Evolutionary conservation across 192 early-diverging fungal species (phyloP), one percentile per base, ranked within the genome.

Genomic region (Martensiomyces pterosporus): DNA sequence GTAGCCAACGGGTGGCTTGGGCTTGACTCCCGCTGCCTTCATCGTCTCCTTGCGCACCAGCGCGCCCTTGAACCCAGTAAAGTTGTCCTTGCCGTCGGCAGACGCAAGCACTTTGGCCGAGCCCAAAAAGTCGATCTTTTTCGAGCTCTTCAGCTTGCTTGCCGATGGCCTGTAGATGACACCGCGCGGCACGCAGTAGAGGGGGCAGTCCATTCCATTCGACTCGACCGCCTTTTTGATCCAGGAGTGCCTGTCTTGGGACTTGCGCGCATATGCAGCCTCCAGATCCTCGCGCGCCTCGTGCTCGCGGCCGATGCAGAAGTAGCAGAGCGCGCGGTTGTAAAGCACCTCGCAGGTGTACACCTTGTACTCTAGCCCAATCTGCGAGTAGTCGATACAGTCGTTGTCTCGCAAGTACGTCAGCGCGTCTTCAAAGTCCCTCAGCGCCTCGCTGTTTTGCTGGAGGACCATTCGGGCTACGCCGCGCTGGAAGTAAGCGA

Each of bases 381-480:
- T 77, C 61, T 98, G 96, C 50, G 83, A 83, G 61, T 98, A 98
- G 67, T 98, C 92, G 48, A 98, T 94, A 33, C 87, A 79, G 47
- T 82, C 75, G 69, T 93, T 94, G 45, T 88, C 86, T 37, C 88
- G 82, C 44, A 92, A 59, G 61, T 81, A 83, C 79, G 85, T 60
- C 43, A 87, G 79, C 12, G 91, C 85, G 47, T 82, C 84, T 57
- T 90, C 78, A 64, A 93, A 98, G 64, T 89, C 88, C 15, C 64
- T 55, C 21, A 89, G 71, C 44, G 91, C 89, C 24, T 78, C 76
- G 9, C 80, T 59, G 55, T 91, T 83, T 15, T 84, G 71, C 24
- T 84, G 81, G 9, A 71, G 58, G 21, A 85, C 74, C 77, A 91
- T 95, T 24, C 82, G 82, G 22, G 86, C 81, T 3, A 89, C 88